Percentiles rank a stretch among this genome's conserved stretches.
Conservation (phyloP, 2,329 filamentous ascomycete genomes). For the Aaosphaeria arxii region DNA sequence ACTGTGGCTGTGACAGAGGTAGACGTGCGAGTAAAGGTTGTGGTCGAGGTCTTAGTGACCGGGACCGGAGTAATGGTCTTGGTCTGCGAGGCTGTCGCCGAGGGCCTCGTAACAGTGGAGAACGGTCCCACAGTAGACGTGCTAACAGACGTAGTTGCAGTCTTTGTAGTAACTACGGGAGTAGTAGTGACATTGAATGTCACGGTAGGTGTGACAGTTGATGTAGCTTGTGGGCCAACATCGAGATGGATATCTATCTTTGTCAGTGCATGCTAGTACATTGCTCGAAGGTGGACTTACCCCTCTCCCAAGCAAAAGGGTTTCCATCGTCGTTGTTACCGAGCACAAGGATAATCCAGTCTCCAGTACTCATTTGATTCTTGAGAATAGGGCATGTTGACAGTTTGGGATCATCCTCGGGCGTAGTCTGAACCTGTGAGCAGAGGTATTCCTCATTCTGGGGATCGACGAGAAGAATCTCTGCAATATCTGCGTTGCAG, state of each 20-base stretch:
- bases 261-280: background rate
- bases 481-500: conserved; percentile 40
- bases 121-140: conserved; percentile 24
- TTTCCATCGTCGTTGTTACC: conserved; percentile 45
- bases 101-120: conserved; percentile 29
- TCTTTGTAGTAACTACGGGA: conserved; percentile 20
- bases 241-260: conserved; percentile 28
- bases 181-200: conserved; percentile 29
- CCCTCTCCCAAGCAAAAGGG: conserved; percentile 46
- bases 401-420: conserved; percentile 36
- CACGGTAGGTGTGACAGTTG: conserved; percentile 30
- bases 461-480: conserved; percentile 44
- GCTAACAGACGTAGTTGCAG: conserved; percentile 20
- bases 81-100: conserved; percentile 27
- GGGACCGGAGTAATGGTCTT: conserved; percentile 30
- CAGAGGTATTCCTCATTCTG: conserved; percentile 41
- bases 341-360: conserved; percentile 44
- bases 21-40: conserved; percentile 15
- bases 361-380: conserved; percentile 42
- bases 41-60: conserved; percentile 25
- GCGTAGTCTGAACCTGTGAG: conserved; percentile 38
- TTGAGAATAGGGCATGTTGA: conserved; percentile 45
- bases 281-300: conserved; percentile 20
- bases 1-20: conserved; percentile 20
- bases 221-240: conserved; percentile 29